Evolutionary conservation across 805 yeast species (phyloP), one percentile per base, ranked within the genome.

Genomic region (Pichia heedii): DNA sequence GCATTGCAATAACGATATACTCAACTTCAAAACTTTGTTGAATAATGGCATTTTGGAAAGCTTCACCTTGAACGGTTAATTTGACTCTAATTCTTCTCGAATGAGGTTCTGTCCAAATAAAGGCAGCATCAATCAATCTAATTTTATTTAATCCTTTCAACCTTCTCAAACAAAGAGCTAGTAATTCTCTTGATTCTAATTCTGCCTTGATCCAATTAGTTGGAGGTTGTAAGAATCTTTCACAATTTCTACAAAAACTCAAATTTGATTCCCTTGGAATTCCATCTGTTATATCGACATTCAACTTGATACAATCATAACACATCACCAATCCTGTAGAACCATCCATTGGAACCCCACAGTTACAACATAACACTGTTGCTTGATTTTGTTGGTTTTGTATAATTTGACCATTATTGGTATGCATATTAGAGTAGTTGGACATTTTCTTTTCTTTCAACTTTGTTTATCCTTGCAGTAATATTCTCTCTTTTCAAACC

Each of bases 51-150:
- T 86, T 87, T 24, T 81, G 72, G 77, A 88, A 80, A 21, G 96
- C 97, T 63, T 93, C 98, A 52, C 97, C 97, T 65, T 90, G 97
- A 26, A 93, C 96, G 0, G 97, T 87, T 43, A 93, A 67, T 58
- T 89, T 88, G 50, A 94, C 78, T 63, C 88, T 79, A 48, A 90
- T 79, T 70, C 99, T 81, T 65, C 98, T 77, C 22, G 97, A 88
- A 64, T 93, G 99, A 3, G 99, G 98, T 68, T 93, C 99, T 1
- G 99, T 93, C 99, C 99, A 93, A 49, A 94, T 78, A 56, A 89
- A 93, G 5, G 89, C 76, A 2, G 98, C 99, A 67, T 93, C 97
- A 35, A 87, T 79, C 47, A 93, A 69, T 54, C 96, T 71, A 37
- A 88, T 93, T 57, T 84, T 84, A 52, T 77, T 80, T 53, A 93